These are phyloP conservation scores for Melaleuca alternifolia DNA, from an alignment of 345 rosid genomes.

Conservation along the genomic window DNA sequence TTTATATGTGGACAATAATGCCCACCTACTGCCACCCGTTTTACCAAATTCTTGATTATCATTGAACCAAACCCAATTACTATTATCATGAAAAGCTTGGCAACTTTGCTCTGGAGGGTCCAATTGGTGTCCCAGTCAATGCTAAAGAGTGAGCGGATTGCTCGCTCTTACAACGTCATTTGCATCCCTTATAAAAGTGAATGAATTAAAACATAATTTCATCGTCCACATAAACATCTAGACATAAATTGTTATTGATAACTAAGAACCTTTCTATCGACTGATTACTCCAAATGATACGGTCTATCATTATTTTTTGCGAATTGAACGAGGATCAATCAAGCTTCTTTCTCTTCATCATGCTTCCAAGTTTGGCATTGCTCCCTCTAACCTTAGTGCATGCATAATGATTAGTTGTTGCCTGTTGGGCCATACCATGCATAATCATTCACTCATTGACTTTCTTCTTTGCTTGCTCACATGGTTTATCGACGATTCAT, in stretches of 20 bases:
- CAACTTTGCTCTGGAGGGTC: background rate
- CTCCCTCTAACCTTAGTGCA: background rate
- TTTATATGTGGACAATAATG: background rate
- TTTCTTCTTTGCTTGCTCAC: background rate
- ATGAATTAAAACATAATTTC: background rate
- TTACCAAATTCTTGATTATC: background rate
- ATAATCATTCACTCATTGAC: background rate
- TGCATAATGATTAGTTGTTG: background rate
- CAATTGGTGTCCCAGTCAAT: background rate
- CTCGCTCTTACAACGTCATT: background rate
- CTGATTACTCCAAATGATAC: accelerated
- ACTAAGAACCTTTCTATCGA: background rate
- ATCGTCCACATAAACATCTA: background rate
- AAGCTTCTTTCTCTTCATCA: background rate
- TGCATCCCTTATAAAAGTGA: background rate
- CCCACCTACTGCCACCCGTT: constrained; percentile 7
- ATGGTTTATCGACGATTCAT: background rate
- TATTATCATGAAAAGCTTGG: background rate
- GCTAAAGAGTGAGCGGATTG: background rate
- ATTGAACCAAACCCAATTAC: background rate
- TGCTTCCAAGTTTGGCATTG: background rate
- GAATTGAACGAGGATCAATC: too few species aligned
- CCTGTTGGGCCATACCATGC: background rate
- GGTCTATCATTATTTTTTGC: background rate
- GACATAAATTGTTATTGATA: too few species aligned